These are phyloP conservation scores for Dillenia turbinata DNA, from an alignment of 164 flowering plant species.

Conservation along the genomic window DNA sequence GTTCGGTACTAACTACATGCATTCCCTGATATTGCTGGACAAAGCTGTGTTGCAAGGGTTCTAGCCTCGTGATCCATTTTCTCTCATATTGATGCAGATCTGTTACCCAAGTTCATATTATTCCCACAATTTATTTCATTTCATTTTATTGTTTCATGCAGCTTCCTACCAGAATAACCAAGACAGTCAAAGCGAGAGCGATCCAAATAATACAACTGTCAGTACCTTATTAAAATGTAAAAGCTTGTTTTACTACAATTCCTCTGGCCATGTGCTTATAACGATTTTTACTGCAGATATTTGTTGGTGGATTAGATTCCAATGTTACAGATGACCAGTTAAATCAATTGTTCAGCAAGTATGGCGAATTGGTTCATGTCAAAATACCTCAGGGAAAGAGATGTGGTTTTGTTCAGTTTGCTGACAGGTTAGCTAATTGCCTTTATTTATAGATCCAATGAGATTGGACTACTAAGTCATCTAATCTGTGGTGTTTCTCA, in stretches of 20 bases:
- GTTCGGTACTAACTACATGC: too few species aligned
- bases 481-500: background rate
- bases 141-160: conserved; percentile 30
- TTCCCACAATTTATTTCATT: background rate
- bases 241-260: background rate
- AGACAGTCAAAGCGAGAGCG: conserved; percentile 62
- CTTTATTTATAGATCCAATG: background rate
- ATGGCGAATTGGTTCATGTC: conserved; percentile 72
- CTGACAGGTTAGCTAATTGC: conserved; percentile 47
- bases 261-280: background rate
- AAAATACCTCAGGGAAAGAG: conserved; percentile 86
- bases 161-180: conserved; percentile 62
- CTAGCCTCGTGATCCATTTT: conserved; percentile 7
- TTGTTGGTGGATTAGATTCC: conserved; percentile 82
- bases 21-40: too few species aligned
- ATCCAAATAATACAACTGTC: conserved; percentile 87
- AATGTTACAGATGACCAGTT: conserved; percentile 70
- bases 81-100: background rate
- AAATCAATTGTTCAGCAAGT: conserved; percentile 62
- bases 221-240: conserved; percentile 28
- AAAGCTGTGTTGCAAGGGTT: too few species aligned
- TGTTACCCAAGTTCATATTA: background rate
- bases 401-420: conserved; percentile 93
- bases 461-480: background rate
- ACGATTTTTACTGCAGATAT: conserved; percentile 47